These are phyloP conservation scores for Pseudocercospora cruenta DNA, from an alignment of 2,329 filamentous ascomycete species.

Conservation along the genomic window DNA sequence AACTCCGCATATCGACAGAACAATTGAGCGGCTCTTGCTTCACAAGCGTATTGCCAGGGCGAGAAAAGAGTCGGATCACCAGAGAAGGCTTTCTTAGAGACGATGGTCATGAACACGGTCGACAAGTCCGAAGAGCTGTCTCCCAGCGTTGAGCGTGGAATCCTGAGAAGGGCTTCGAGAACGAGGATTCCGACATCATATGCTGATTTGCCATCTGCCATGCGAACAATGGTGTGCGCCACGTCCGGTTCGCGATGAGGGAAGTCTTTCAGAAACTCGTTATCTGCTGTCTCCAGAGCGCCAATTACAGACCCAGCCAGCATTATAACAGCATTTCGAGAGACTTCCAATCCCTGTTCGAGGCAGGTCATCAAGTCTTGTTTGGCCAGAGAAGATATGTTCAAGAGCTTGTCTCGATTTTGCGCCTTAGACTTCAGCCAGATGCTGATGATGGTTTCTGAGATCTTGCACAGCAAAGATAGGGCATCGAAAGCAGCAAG, in stretches of 20 bases:
- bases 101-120: neutral
- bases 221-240: neutral
- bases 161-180: neutral
- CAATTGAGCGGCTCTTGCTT: neutral
- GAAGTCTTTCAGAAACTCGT: neutral
- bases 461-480: neutral
- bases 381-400: neutral
- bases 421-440: neutral
- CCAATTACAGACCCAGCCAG: neutral
- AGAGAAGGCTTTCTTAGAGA: too few species aligned
- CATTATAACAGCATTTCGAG: neutral
- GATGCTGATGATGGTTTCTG: neutral
- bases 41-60: neutral
- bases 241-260: neutral
- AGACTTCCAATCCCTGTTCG: neutral
- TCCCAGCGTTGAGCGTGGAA: neutral
- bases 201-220: neutral
- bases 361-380: neutral
- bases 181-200: neutral
- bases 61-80: neutral
- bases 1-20: neutral
- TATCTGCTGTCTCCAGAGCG: neutral
- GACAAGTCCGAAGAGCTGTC: neutral
- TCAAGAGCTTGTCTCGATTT: neutral
- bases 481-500: neutral